Evolutionary conservation across 2,329 filamentous ascomycete genomes (phyloP).

Genomic region (Colletotrichum viniferum): DNA sequence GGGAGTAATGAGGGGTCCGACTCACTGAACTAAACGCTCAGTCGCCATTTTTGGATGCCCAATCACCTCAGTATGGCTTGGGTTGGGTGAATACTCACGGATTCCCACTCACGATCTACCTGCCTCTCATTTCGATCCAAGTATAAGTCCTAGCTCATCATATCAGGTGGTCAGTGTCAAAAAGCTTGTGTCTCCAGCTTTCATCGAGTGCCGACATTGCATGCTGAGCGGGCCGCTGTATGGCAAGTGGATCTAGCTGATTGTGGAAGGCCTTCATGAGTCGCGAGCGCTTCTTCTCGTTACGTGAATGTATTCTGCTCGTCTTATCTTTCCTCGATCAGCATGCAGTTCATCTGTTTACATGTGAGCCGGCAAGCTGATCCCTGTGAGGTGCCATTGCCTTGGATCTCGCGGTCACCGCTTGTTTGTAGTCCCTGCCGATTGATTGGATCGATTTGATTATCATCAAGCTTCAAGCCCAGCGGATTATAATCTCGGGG

Average conservation of each 20-base stretch:
- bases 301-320: not conserved
- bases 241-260: not conserved
- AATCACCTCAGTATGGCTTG: not conserved
- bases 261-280: conserved; percentile 3
- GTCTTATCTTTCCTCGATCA: not conserved
- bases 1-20: not conserved
- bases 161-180: not conserved
- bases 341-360: not conserved
- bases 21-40: not conserved
- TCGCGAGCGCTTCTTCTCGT: not conserved
- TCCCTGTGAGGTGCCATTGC: not conserved
- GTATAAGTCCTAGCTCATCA: not conserved
- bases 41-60: not conserved
- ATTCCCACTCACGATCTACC: not conserved
- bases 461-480: not conserved
- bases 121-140: not conserved
- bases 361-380: not conserved
- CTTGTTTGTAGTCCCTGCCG: not conserved
- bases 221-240: not conserved
- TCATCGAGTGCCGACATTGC: not conserved
- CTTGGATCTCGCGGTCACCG: not conserved
- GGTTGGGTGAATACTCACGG: not conserved
- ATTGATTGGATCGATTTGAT: not conserved
- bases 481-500: not conserved
- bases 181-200: not conserved